phyloP scores from a whole-genome alignment of 2,329 filamentous ascomycete species.

The Talaromyces sp. region DNA sequence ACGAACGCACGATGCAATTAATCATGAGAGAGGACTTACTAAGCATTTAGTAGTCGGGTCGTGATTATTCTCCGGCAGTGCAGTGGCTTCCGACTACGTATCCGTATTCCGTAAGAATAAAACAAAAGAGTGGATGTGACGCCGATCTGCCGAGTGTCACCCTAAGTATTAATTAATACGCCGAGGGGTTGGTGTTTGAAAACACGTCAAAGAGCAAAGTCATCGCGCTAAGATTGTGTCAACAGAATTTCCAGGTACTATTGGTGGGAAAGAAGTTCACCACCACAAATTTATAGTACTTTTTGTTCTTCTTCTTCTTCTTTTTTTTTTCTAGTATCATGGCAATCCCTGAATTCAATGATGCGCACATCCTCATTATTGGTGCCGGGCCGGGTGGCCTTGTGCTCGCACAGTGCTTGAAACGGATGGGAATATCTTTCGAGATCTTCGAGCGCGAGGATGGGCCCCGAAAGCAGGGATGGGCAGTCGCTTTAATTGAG shows the following conservation, averaged over 20 bases:
- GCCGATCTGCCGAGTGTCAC: neutral
- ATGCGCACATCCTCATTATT: neutral
- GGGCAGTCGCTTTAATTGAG: neutral
- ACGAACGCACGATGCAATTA: neutral
- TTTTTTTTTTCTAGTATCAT: neutral
- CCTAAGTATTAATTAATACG: neutral
- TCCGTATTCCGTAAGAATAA: neutral
- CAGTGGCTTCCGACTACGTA: neutral
- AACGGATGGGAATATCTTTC: neutral
- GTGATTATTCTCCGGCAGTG: neutral
- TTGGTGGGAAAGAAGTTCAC: neutral
- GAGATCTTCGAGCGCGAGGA: neutral
- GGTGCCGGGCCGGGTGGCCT: neutral
- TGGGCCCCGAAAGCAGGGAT: neutral
- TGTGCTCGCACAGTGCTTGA: neutral
- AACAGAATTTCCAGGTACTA: neutral
- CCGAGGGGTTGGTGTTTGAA: neutral
- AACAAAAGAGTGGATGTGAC: neutral
- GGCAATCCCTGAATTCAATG: neutral
- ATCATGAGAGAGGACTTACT: neutral
- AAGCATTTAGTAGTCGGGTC: neutral
- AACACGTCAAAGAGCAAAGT: neutral
- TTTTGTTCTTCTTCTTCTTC: neutral
- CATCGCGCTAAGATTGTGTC: neutral
- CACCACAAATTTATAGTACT: neutral